Base-by-base conservation (phyloP, 2,329 filamentous ascomycete species). In the Hymenoscyphus repandus region DNA sequence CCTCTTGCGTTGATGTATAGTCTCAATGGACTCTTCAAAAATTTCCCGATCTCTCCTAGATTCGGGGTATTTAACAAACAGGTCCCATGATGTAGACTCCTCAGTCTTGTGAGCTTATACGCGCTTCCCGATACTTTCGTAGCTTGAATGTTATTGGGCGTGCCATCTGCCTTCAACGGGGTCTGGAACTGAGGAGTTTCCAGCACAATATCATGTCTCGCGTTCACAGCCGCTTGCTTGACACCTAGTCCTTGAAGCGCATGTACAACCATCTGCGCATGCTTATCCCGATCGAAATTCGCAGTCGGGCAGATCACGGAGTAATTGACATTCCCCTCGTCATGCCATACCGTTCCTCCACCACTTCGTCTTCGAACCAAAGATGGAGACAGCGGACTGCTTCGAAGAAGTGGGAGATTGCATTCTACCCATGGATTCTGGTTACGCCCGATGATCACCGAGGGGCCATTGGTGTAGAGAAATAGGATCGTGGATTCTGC, bases 361-460 rank as follows among this genome's bases (percentile, higher is more conserved):
- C 93, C 93, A 18, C 86, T 91, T 45, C 92, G 82, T 15, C 93
- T 80, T 11, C 93, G 83, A 5, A 99, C 88, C 11, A 96, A 81
- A 51, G 76, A 61, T 34, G 81, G 69, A 44, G 66, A 39, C 15
- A 57, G 33, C 20, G 36, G 32, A 22, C 41, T 45, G 15, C 51
- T 49, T 12, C 63, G 62, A 7, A 95, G 72, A 1, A 81, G 74
- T 36, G 71, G 71, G 7, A 96, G 76, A 66, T 95, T 88, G 55
- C 89, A 83, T 72, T 99, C 93, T 7, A 89, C 77, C 93, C 92
- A 99, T 48, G 93, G 93, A 68, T 99, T 99, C 72, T 99, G 93
- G 68, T 99, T 99, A 53, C 93, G 84, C 39, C 93, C 93, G 59
- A 99, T 85, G 65, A 99, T 85, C 53, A 99, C 79, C 66, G 88